Conservation (phyloP, 1,139 yeast genomes). For the Nakaseomyces uthaithaninus region DNA sequence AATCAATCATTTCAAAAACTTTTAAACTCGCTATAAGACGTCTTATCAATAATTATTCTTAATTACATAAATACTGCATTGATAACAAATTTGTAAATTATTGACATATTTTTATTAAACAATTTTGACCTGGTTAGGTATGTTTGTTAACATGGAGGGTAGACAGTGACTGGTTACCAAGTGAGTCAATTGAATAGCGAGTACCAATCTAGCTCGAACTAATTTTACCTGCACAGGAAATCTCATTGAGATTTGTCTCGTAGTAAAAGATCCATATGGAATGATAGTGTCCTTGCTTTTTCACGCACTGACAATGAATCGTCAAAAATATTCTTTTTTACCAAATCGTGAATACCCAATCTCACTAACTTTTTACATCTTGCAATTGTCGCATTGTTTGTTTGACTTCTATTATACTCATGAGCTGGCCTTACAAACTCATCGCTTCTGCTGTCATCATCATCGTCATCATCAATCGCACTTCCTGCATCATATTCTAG, state of each 20-base stretch:
- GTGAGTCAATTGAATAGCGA: too few relatives aligned
- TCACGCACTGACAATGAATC: constrained; percentile 28
- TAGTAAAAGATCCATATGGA: constrained; percentile 28
- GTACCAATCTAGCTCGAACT: too few relatives aligned
- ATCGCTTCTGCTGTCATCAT: constrained; percentile 19
- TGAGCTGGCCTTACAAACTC: constrained; percentile 17
- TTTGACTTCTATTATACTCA: constrained; percentile 9
- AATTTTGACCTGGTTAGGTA: too few relatives aligned
- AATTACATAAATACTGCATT: not conserved
- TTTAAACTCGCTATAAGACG: not conserved
- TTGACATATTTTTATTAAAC: not conserved
- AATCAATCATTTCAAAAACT: constrained; percentile 8
- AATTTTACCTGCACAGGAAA: not conserved
- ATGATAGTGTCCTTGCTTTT: constrained; percentile 29
- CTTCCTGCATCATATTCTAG: constrained; percentile 16
- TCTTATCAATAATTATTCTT: not conserved
- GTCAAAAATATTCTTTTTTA: constrained; percentile 26
- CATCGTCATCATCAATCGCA: constrained; percentile 13
- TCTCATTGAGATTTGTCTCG: constrained; percentile 10
- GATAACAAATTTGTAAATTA: not conserved
- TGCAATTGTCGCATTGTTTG: constrained; percentile 15
- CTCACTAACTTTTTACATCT: constrained; percentile 27
- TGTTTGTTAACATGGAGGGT: too few relatives aligned
- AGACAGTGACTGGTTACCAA: too few relatives aligned
- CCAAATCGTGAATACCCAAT: constrained; percentile 26